Base-by-base conservation (phyloP, 148 eudicot genomes). In the Euryodendron excelsum region DNA sequence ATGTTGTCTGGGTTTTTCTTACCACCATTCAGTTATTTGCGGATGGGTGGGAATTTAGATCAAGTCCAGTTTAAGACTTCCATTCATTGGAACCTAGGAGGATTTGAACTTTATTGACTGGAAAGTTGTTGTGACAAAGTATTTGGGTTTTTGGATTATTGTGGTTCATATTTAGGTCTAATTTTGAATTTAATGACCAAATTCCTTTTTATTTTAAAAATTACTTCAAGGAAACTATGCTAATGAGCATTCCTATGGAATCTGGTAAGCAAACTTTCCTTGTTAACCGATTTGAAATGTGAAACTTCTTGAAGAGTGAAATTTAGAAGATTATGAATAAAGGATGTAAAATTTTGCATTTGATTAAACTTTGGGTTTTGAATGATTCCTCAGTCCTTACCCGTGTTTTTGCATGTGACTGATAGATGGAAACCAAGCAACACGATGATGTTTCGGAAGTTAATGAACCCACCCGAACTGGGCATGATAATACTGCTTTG, bases 401-500 rank as follows among this genome's bases (percentile, higher is more conserved):
- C 21, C 27, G 23, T 77, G 25, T 62, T 31, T 61, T 73, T 67
- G 1, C 20, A 17, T 81, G 77, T 82, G 82, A 66, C 44, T 84
- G 31, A 33, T 66, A 89, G 91, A 92, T 92, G 97, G 89, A 82
- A 82, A 79, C 68, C 65, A 75, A 83, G 76, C 79, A 50, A 60
- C 72, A 81, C 36, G 72, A 31, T 65, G 87, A 80, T 83, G 82
- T 71, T 72, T 70, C 74, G 37, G 69, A 77, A 62, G 63, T 73
- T 75, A 65, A 65, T 55, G 77, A 86, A 69, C 79, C 36, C 63
- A 67, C 77, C 66, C n/a, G 82, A 56, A 76, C 72, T 76, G 81
- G 76, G 37, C 71, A 78, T 63, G 83, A 62, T 60, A 66, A 78
- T 81, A 71, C 80, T 52, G 77, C 55, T 3, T 65, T 37, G 27